Conservation (phyloP, 2,329 filamentous ascomycete genomes). For the Penicillium sp. region DNA sequence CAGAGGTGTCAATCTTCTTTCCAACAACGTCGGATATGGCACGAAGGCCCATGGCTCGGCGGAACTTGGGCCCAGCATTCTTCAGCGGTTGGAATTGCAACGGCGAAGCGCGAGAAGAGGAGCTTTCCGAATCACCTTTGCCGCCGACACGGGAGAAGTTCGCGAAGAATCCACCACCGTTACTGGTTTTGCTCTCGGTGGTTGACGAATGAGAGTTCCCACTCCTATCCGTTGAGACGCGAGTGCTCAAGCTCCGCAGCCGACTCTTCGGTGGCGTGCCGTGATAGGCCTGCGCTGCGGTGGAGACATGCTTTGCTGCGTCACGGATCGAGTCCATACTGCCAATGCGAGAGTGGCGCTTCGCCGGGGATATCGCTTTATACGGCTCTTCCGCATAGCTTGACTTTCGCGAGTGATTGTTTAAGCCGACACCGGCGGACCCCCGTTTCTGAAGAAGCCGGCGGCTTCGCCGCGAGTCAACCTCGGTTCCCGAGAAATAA, state of each 20-base stretch:
- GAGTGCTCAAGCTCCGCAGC: constrained; percentile 62
- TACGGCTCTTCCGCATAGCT: constrained; percentile 76
- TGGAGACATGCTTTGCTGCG: constrained; percentile 49
- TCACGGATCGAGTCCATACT: constrained; percentile 74
- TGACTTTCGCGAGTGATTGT: constrained; percentile 63
- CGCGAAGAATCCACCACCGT: constrained; percentile 32
- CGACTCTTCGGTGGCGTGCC: constrained; percentile 50
- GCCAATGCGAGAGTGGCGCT: constrained; percentile 72
- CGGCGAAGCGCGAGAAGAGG: constrained; percentile 48
- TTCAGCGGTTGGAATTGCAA: constrained; percentile 49
- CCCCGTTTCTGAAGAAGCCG: constrained; percentile 77
- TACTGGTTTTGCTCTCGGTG: constrained; percentile 52
- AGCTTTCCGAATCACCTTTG: constrained; percentile 49
- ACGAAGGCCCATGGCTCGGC: constrained; percentile 67
- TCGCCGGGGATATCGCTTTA: constrained; percentile 63
- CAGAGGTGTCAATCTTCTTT: constrained; percentile 48
- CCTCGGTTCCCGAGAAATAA: constrained; percentile 89
- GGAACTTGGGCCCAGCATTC: constrained; percentile 60
- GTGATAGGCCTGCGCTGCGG: constrained; percentile 68
- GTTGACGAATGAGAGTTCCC: constrained; percentile 51
- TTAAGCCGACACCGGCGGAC: constrained; percentile 39
- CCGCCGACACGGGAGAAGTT: constrained; percentile 46
- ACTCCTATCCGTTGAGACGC: constrained; percentile 38
- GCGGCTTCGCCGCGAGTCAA: constrained; percentile 66
- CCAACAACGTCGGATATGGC: constrained; percentile 75